Percentiles rank a stretch among this genome's conserved stretches.
These are phyloP conservation scores for Scenedesmus sp. DNA, from an alignment of 163 green algal species.

Conservation along the genomic window DNA sequence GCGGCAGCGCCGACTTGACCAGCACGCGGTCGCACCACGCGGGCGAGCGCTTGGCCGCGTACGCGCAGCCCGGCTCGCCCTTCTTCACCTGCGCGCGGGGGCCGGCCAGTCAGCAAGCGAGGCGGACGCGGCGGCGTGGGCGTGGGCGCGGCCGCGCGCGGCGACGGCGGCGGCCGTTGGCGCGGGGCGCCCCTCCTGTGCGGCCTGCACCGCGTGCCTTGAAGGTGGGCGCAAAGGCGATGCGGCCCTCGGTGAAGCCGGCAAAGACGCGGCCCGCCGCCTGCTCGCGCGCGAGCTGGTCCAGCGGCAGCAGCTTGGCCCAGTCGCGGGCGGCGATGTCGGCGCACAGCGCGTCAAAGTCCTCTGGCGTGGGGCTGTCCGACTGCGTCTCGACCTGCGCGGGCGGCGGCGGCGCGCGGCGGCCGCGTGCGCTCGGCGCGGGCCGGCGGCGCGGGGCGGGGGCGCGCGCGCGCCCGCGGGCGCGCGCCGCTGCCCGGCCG, in stretches of 20 bases:
- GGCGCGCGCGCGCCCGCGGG: too few species aligned
- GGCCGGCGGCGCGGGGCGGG: too few species aligned
- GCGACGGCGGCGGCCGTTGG: too few species aligned
- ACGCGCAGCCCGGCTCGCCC: slow-evolving; percentile 50
- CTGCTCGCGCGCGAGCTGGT: slow-evolving; percentile 68
- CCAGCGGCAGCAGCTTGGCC: slow-evolving; percentile 42
- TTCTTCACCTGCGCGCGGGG: not conserved
- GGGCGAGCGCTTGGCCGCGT: slow-evolving; percentile 63
- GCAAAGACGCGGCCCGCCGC: slow-evolving; percentile 54
- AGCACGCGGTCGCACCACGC: slow-evolving; percentile 77
- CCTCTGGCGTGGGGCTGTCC: slow-evolving; percentile 49
- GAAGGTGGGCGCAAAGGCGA: slow-evolving; percentile 72
- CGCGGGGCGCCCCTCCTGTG: too few species aligned
- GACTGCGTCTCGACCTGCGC: slow-evolving; percentile 46
- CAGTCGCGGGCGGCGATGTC: slow-evolving; percentile 37
- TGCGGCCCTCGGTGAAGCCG: slow-evolving; percentile 63
- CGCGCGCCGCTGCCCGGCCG: too few species aligned
- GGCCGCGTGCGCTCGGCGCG: too few species aligned
- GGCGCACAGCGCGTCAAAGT: slow-evolving; percentile 56
- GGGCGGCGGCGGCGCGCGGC: too few species aligned
- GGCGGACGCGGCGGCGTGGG: too few species aligned
- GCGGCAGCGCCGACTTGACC: slow-evolving; percentile 52
- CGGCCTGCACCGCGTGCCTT: too few species aligned
- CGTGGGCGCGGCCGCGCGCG: too few species aligned
- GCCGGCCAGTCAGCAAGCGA: too few species aligned